Base-by-base conservation (phyloP, 306 rosid genomes). In the Arachis stenosperma region DNA sequence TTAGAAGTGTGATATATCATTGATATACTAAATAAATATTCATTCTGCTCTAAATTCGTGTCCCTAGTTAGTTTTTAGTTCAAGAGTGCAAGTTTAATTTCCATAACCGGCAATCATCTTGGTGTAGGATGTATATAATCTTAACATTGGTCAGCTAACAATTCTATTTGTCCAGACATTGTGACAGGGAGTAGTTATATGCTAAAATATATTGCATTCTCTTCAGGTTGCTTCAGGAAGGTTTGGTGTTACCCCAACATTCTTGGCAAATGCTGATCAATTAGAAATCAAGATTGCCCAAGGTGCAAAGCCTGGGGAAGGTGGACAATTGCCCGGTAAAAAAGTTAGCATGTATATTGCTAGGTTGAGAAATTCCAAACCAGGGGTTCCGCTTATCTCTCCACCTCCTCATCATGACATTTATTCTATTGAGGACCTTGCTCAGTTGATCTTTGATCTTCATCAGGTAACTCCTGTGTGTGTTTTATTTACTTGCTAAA, bases 261-360 rank as follows among this genome's bases (percentile, higher is more conserved):
- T 94, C 86, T 87, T 94, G 87, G 99, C 88, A 83, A 94, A 94
- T 83, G 99, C 99, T 43, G 96, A 88, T 85, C 99, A 94, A 75
- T 58, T 94, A 74, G 99, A 94, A 86, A 94, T 94, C 60, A 94
- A 94, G 84, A 94, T 94, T 86, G 99, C 99, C 65, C 99, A 94
- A 89, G 99, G 99, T 60, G 99, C 99, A 41, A 94, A 94, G 83
- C 98, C 98, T 53, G 98, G 98, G 57, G 98, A 93, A 89, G 98
- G 98, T 68, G 98, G 98, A 44, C 98, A 93, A 67, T 82, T 91
- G 81, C 98, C 98, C 73, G 98, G 98, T 41, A 93, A 91, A 86
- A 93, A 93, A 93, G 98, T 93, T 75, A 93, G 99, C 85, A 96
- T 96, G 81, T 94, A 94, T 74, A 94, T 94, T 46, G 99, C 99